Conservation (phyloP, 164 flowering plant species). For the Sextonia rubra region DNA sequence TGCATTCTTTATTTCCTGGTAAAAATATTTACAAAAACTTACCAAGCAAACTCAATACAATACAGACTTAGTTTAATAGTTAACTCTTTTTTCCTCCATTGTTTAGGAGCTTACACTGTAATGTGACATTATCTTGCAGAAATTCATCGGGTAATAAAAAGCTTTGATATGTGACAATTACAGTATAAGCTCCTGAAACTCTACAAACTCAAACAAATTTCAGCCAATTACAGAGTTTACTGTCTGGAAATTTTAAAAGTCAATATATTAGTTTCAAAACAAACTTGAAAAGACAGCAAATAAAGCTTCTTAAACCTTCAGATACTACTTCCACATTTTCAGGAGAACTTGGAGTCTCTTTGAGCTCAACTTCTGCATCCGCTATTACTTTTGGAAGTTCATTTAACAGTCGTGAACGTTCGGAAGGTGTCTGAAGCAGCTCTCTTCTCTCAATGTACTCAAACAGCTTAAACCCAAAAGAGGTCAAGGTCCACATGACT, state of each 20-base stretch:
- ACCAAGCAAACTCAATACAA: neutral
- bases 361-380: conserved; percentile 28
- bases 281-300: conserved; percentile 1
- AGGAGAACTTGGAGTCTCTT: neutral
- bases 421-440: conserved; percentile 39
- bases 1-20: conserved; percentile 10
- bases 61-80: neutral
- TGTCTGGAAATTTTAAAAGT: neutral
- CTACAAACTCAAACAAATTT: too few relatives aligned
- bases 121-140: too few relatives aligned
- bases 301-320: conserved; percentile 9
- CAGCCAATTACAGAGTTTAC: too few relatives aligned
- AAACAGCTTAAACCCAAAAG: conserved; percentile 24
- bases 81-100: too few relatives aligned
- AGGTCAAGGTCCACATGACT: conserved; percentile 27
- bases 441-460: conserved; percentile 38
- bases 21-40: neutral
- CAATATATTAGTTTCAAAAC: neutral
- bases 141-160: too few relatives aligned
- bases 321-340: conserved; percentile 12
- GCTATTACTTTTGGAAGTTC: conserved; percentile 43
- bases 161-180: too few relatives aligned
- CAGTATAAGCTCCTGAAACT: too few relatives aligned
- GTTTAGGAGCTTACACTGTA: too few relatives aligned
- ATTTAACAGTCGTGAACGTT: conserved; percentile 32